Evolutionary conservation across 2,329 filamentous ascomycete genomes (phyloP).

Genomic region (Cordyceps javanica): DNA sequence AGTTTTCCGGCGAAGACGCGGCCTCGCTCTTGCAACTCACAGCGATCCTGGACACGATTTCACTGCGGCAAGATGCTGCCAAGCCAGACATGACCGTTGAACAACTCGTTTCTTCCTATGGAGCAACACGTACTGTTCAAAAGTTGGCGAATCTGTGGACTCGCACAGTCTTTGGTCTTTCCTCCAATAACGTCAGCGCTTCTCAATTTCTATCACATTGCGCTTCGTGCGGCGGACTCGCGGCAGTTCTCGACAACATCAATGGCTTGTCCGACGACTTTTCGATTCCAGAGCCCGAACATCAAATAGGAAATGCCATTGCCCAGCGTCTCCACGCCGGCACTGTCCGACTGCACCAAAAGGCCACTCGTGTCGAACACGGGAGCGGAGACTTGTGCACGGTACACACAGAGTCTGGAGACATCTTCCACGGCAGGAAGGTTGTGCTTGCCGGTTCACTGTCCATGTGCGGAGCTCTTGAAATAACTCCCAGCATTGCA

Average conservation of each 20-base stretch:
- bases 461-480: conserved; percentile 12
- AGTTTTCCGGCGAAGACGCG: not conserved
- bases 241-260: conserved; percentile 12
- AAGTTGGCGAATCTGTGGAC: conserved; percentile 20
- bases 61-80: not conserved
- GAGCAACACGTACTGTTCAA: conserved; percentile 15
- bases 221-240: conserved; percentile 19
- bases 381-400: conserved; percentile 12
- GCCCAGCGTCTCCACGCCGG: conserved; percentile 14
- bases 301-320: conserved; percentile 14
- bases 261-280: conserved; percentile 7
- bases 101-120: conserved; percentile 18
- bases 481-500: conserved; percentile 15
- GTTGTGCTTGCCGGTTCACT: conserved; percentile 17
- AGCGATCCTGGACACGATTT: not conserved
- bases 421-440: conserved; percentile 16
- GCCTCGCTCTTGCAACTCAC: not conserved
- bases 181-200: conserved; percentile 16
- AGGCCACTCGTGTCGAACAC: conserved; percentile 18
- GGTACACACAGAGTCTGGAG: conserved; percentile 15
- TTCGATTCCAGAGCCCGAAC: conserved; percentile 1
- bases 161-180: conserved; percentile 20
- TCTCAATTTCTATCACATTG: conserved; percentile 19
- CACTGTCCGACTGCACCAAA: conserved; percentile 15
- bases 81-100: conserved; percentile 14